phyloP scores from a whole-genome alignment of 768 basidiomycete genomes.

The Calvatia gigantea region DNA sequence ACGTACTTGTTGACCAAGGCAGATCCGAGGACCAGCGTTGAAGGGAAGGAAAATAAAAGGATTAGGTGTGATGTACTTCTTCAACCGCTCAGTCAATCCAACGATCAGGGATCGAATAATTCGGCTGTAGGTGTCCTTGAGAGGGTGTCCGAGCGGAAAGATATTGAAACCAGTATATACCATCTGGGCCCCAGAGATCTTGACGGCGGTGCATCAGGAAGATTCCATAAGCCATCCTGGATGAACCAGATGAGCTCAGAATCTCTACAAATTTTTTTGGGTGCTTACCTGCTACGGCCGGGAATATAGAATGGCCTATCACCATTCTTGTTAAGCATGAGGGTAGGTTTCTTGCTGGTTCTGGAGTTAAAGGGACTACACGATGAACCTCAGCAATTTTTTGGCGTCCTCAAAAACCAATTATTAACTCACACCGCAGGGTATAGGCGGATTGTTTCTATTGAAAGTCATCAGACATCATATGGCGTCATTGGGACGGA shows the following conservation, averaged over 20 bases:
- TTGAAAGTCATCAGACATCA: background rate
- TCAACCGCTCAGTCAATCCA: constrained; percentile 60
- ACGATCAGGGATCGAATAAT: constrained; percentile 61
- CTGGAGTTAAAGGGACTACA: constrained; percentile 35
- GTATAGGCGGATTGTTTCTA: constrained; percentile 40
- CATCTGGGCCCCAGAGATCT: constrained; percentile 69
- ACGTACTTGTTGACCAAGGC: constrained; percentile 45
- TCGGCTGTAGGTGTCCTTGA: constrained; percentile 34
- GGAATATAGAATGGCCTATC: constrained; percentile 3
- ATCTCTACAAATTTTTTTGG: background rate
- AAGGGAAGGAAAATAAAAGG: constrained; percentile 57
- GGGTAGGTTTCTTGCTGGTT: constrained; percentile 11
- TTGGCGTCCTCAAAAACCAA: background rate
- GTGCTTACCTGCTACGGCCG: background rate
- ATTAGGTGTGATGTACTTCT: constrained; percentile 52
- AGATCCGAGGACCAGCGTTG: constrained; percentile 51
- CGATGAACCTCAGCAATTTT: background rate
- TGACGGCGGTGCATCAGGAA: constrained; percentile 58
- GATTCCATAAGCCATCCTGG: constrained; percentile 44
- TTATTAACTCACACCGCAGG: constrained; percentile 29
- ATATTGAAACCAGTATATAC: constrained; percentile 28
- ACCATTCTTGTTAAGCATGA: background rate
- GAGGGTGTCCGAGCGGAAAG: background rate
- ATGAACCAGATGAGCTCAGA: background rate
- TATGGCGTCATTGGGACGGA: background rate